Evolutionary conservation across 306 rosid species (phyloP), one percentile per base, ranked within the genome.

Genomic region (Trifolium fragiferum): DNA sequence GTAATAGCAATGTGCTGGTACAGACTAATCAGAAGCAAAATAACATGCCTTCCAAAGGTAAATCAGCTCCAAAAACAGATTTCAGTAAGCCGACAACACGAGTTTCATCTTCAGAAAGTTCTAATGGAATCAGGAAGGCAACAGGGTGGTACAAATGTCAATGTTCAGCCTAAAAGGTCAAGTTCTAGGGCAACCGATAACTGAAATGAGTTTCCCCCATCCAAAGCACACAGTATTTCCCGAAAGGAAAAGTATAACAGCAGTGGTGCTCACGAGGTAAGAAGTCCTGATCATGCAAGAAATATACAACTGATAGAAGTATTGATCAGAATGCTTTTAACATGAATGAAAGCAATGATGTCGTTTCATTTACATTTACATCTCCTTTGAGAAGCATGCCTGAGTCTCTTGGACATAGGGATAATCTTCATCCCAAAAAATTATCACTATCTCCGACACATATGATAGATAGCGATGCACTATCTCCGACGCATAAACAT

Each of bases 11-110:
- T 71, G 84, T 86, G 44, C 91, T 95, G 64, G 79, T 82, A 77
- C 92, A 81, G 79, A 93, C 89, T 77, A 89, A 87, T 72, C 97
- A 84, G 80, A 93, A 93, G 84, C 98, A 93, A 89, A 95, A 92
- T 84, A 69, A 77, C 78, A 44, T 75, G 62, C 58, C 84, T 30
- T 68, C 49, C 66, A 88, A 74, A 80, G 89, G 84, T 43, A 86
- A 78, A 66, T 75, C 73, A 67, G 74, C 79, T 81, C 78, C 85
- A 71, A 88, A 88, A 79, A 16, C 43, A 73, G 82, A 78, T 53
- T 78, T 86, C 66, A 82, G 61, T 68, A 86, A 84, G 76, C 82
- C 74, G 47, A 55, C 38, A 23, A 13, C 87, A 15, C 81, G 77
- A 75, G 77, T 66, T 64, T 68, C 67, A 61, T 76, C 93, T 70